Percentiles rank a stretch among this genome's conserved stretches.
phyloP scores from a whole-genome alignment of 1,284 basidiomycete species.

The Binderoboletus segoi region DNA sequence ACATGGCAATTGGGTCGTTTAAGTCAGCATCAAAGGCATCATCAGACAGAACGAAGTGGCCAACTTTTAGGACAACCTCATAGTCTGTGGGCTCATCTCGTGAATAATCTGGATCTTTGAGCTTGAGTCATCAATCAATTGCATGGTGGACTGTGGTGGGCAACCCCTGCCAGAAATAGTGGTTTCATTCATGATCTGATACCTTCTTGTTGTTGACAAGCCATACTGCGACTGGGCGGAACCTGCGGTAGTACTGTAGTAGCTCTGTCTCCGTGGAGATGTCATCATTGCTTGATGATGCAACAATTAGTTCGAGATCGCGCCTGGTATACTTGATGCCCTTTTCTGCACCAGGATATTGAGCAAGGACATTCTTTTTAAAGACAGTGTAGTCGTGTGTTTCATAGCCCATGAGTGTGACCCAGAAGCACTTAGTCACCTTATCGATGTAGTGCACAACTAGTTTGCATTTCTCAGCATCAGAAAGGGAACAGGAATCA shows the following conservation, averaged over 20 bases:
- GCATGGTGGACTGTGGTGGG: background rate
- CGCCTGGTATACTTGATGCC: background rate
- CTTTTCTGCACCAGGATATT: constrained; percentile 4
- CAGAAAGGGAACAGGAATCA: background rate
- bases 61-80: background rate
- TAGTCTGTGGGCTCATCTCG: background rate
- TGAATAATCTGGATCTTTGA: background rate
- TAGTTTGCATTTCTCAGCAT: constrained; percentile 9
- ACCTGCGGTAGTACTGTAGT: constrained; percentile 4
- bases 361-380: background rate
- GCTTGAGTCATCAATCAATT: background rate
- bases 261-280: constrained; percentile 8
- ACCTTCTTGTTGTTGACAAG: constrained; percentile 13
- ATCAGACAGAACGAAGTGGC: background rate
- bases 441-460: constrained; percentile 7
- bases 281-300: background rate
- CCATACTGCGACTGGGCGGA: constrained; percentile 5
- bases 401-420: constrained; percentile 1
- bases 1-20: background rate
- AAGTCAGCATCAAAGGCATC: background rate
- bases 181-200: background rate
- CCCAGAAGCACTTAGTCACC: constrained; percentile 11
- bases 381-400: background rate
- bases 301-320: background rate
- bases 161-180: background rate